Evolutionary conservation across 441 rosid genomes (phyloP), one percentile per base, ranked within the genome.

Genomic region (Pelargonium cotyledonis): DNA sequence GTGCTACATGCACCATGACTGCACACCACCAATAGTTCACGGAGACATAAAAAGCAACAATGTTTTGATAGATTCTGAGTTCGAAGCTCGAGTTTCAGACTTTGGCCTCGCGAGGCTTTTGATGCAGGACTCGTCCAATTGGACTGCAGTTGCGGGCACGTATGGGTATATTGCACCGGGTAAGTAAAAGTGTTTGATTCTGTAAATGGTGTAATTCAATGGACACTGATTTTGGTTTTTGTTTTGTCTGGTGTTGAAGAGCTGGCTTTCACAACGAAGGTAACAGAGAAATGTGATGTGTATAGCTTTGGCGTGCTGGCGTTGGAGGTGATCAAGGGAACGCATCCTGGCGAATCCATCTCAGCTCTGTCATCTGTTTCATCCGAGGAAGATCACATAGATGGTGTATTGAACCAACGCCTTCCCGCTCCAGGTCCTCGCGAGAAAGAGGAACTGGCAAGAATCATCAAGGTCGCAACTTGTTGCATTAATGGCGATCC

Each of bases 41-140:
- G 40, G 79, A 72, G 83, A 77, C 68, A 69, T 81, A 82, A 87
- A 79, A 4, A 73, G 76, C 60, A 65, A 5, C 0, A 53, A 66
- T 0, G 76, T 38, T 38, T 38, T 38, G 41, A 7, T 38, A 38
- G 41, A 38, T 6, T 38, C 41, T 6, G 41, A 38, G 41, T 38
- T 6, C 0, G 41, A 38, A 38, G 41, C 41, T 38, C 76, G 0
- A 74, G 49, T 79, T 12, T 79, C 81, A 0, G 80, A 79, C 2
- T 82, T 82, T 11, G 80, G 80, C 43, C 64, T 61, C 0, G 75
- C 83, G 3, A 79, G 71, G 68, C 68, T 77, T 67, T 53, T 79
- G 41, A 38, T 5, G 41, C 8, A 0, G 1, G 8, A 38, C 41
- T 38, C 40, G 3, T 35, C 41, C 41, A 38, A 38, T 38, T 38